Evolutionary conservation across 2,329 filamentous ascomycete species (phyloP), one percentile per base, ranked within the genome.

Genomic region (Eutypella sp.): DNA sequence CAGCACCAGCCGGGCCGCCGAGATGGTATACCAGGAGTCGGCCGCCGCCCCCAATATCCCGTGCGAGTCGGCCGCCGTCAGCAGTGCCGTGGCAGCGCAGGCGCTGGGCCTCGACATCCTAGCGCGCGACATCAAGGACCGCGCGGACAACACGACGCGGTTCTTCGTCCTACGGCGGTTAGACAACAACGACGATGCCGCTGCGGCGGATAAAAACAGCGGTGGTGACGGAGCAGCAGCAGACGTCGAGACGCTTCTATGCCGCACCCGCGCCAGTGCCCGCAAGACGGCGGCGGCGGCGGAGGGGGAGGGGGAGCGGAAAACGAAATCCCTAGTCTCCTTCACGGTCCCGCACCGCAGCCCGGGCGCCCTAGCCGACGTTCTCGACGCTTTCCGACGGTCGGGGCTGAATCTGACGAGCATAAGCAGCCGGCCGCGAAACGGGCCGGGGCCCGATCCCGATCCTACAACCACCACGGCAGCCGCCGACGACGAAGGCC

Each of bases 341-440:
- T 96, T 97, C 66, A 92, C 85, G 2, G 81, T 96, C 42, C 78
- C 86, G 53, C 89, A 96, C 64, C 72, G 76, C 11, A 71, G 78
- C 23, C 87, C 90, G 0, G 93, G 92, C n/a, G 86, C 90, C 10
- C 71, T 97, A 51, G 90, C 90, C 3, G 81, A 88, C 56, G 87
- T 85, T 24, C 72, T 97, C 47, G 78, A 84, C 42, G 87, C 89
- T 46, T 97, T 97, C 69, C 82, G 83, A 52, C 72, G 71, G 7
- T 76, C 80, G 54, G 76, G 77, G 5, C 74, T 96, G 47, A 95
- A 96, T 63, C 70, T 97, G 55, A 96, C 91, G 24, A 92, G 85
- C 64, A 95, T 97, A 66, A 91, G 90, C 63, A 90, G 87, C 54
- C 71, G 92, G 52, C 92, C 92, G 5, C 90, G 87, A 57, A 78